A percentile compares a stretch with the other conserved stretches of the same genome.
Evolutionary conservation across 805 yeast genomes (phyloP).

Genomic region (Suhomyces canberraensis): DNA sequence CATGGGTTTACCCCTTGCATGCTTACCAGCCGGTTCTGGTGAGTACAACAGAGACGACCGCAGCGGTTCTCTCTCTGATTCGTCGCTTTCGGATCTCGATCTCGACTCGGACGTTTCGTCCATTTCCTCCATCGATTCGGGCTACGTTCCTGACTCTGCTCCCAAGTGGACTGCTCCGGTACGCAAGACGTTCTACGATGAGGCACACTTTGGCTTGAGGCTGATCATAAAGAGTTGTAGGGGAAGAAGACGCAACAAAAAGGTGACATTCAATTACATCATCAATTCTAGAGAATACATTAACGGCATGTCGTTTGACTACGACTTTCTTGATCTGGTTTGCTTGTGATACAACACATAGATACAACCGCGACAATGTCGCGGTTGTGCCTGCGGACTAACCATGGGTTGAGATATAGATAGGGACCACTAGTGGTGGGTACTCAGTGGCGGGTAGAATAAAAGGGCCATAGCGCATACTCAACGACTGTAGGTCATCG

Average conservation of each 20-base stretch:
- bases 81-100: constrained; percentile 3
- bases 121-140: constrained; percentile 13
- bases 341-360: too few relatives aligned
- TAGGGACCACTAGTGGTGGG: too few relatives aligned
- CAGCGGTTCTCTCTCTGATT: constrained; percentile 3
- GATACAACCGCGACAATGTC: too few relatives aligned
- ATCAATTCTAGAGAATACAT: constrained; percentile 45
- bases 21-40: background rate
- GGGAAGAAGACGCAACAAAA: constrained; percentile 16
- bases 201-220: constrained; percentile 11
- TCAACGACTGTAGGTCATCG: too few relatives aligned
- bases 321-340: constrained; percentile 38
- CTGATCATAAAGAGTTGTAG: constrained; percentile 15
- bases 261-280: constrained; percentile 41
- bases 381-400: too few relatives aligned
- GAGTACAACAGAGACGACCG: constrained; percentile 8
- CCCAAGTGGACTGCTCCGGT: background rate
- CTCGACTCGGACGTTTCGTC: constrained; percentile 11
- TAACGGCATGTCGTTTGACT: constrained; percentile 43
- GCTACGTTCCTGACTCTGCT: constrained; percentile 10
- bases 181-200: constrained; percentile 1
- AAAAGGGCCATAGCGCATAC: too few relatives aligned
- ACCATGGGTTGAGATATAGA: too few relatives aligned
- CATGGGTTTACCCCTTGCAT: background rate
- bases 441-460: too few relatives aligned